These are phyloP conservation scores for Erodium moschatum DNA, from an alignment of 441 rosid species.

Conservation along the genomic window DNA sequence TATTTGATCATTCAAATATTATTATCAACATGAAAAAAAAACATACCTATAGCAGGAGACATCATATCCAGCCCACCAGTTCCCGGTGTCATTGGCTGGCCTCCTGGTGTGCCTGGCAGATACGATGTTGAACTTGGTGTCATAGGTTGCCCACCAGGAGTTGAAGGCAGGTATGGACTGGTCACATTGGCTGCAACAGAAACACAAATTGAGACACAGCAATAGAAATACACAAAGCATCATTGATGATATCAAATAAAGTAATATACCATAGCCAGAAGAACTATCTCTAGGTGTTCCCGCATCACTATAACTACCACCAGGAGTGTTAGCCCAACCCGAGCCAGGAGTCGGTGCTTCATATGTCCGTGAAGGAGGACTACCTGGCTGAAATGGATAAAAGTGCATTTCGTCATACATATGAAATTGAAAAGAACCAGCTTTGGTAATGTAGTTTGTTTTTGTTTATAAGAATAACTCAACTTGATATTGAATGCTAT, in stretches of 20 bases:
- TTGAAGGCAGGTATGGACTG: conserved; percentile 85
- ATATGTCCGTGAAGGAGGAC: conserved; percentile 75
- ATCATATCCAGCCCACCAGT: conserved; percentile 77
- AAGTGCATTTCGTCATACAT: not conserved
- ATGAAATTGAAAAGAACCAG: not conserved
- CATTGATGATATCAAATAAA: conserved; percentile 9
- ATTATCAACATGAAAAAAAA: not conserved
- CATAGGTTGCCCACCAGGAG: conserved; percentile 92
- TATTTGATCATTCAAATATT: not conserved
- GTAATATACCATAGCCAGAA: conserved; percentile 56
- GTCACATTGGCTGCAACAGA: conserved; percentile 69
- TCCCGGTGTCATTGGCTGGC: conserved; percentile 99
- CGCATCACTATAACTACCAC: conserved; percentile 79
- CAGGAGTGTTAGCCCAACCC: conserved; percentile 89
- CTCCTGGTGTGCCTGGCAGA: conserved; percentile 96
- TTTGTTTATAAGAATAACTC: no score
- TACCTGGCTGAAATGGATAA: conserved; percentile 57
- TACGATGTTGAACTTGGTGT: conserved; percentile 73
- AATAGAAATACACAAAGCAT: conserved; percentile 3
- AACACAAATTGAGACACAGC: conserved; percentile 16
- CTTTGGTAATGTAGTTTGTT: not conserved
- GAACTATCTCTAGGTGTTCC: conserved; percentile 89
- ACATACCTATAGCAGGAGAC: conserved; percentile 83
- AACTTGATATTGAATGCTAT: no score
- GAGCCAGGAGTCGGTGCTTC: conserved; percentile 98